Evolutionary conservation across 768 basidiomycete genomes (phyloP).

Genomic region (Xerocomellus intermedius): DNA sequence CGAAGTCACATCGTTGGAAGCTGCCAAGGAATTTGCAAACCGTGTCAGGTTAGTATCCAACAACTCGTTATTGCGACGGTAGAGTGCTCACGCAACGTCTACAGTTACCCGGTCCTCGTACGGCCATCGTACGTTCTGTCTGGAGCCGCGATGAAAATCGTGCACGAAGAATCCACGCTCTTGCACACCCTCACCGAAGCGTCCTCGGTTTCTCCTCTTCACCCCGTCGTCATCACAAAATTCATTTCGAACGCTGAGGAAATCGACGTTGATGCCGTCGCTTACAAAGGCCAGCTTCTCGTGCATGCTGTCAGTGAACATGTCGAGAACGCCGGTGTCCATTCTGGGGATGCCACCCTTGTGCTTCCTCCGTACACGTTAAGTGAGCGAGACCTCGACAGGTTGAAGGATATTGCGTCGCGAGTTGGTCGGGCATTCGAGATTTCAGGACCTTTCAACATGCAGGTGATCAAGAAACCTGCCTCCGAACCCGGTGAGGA

Average conservation of each 20-base stretch:
- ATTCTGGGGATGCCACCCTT: constrained; percentile 97
- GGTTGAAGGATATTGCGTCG: constrained; percentile 89
- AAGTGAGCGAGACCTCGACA: constrained; percentile 68
- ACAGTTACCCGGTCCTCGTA: constrained; percentile 95
- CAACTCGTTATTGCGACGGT: background rate
- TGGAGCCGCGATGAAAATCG: constrained; percentile 99
- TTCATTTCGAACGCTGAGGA: constrained; percentile 98
- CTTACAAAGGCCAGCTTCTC: constrained; percentile 86
- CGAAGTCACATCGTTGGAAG: constrained; percentile 84
- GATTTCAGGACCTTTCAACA: constrained; percentile 98
- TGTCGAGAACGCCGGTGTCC: constrained; percentile 97
- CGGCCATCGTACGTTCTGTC: constrained; percentile 98
- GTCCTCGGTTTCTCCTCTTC: constrained; percentile 91
- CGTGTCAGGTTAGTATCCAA: constrained; percentile 58
- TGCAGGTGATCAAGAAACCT: constrained; percentile 94
- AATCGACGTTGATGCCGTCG: constrained; percentile 97
- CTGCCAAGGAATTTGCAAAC: constrained; percentile 88
- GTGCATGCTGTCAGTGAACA: constrained; percentile 98
- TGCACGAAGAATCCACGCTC: constrained; percentile 85
- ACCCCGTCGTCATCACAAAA: constrained; percentile 98
- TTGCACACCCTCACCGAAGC: constrained; percentile 97
- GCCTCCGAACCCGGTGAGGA: constrained; percentile 50
- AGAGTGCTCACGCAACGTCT: background rate
- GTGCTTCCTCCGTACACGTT: constrained; percentile 94
- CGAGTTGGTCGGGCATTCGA: constrained; percentile 95